Evolutionary conservation across 371 early-diverging fungal genomes (phyloP).

Genomic region (Massospora cicadina): DNA sequence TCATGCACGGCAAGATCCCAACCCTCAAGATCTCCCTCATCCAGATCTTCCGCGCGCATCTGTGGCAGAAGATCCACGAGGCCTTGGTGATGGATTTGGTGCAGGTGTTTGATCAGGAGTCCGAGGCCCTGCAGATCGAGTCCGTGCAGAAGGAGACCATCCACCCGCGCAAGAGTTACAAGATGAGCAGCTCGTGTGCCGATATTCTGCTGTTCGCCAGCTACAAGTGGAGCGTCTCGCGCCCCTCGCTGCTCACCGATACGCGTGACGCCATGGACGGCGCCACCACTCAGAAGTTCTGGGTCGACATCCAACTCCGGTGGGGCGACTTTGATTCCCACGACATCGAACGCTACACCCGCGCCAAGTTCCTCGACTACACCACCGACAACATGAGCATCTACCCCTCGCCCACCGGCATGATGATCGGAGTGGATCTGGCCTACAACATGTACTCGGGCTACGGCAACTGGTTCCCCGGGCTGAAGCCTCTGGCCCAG

Average conservation of each 20-base stretch:
- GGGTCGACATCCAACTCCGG: conserved; percentile 95
- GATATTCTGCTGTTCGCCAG: conserved; percentile 93
- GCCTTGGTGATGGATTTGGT: conserved; percentile 80
- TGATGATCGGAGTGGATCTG: conserved; percentile 92
- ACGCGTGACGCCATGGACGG: conserved; percentile 86
- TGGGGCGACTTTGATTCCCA: conserved; percentile 99
- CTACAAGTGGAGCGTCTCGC: conserved; percentile 93
- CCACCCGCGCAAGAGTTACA: conserved; percentile 97
- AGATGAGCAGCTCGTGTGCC: conserved; percentile 85
- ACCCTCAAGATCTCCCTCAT: conserved; percentile 97
- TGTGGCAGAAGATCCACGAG: conserved; percentile 99
- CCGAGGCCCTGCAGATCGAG: conserved; percentile 94
- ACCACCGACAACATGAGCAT: conserved; percentile 95
- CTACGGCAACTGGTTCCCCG: conserved; percentile 95
- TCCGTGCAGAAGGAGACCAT: conserved; percentile 97
- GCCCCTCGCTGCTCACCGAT: conserved; percentile 81
- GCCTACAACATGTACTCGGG: conserved; percentile 80
- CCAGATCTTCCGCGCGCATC: conserved; percentile 97
- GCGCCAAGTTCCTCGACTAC: conserved; percentile 95
- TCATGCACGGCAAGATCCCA: conserved; percentile 99
- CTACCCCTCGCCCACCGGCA: conserved; percentile 93
- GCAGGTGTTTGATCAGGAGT: conserved; percentile 95
- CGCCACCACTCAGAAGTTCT: conserved; percentile 89
- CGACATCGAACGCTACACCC: conserved; percentile 95
- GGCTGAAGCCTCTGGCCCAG: conserved; percentile 92